Base-by-base conservation (phyloP, 1,139 yeast genomes). In the Martiniozyma asiatica region DNA sequence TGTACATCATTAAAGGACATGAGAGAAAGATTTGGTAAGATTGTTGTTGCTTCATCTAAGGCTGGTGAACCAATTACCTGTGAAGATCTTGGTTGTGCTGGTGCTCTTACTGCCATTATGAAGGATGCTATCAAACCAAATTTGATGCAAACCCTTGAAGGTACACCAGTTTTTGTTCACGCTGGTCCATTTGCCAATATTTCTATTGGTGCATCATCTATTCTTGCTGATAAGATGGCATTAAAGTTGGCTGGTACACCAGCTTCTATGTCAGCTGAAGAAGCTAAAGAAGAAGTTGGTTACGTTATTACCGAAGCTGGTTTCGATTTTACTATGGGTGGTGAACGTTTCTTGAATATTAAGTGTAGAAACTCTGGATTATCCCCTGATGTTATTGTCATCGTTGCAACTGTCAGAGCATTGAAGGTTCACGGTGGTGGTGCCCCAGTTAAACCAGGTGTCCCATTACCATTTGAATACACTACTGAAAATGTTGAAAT, bases 151-250 rank as follows among this genome's bases (percentile, higher is more conserved):
- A 84, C 97, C 32, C 69, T 89, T 45, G 98, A 89, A 61, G 98
- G 98, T 41, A 85, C 97, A 16, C 98, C 98, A 21, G 98, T 89
- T 25, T 77, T 89, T 48, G 95, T 89, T 32, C 98, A 89, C 54
- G 97, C 97, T 36, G 98, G 98, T 42, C 98, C 98, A 30, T 89
- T 89, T 55, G 98, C 98, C 45, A 89, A 89, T 58, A 89, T 89
- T 44, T 82, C 95, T 28, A 89, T 89, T 53, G 98, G 97, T 51
- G 96, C 97, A 6, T 77, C 84, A 40, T 87, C 97, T 23, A 85
- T 89, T 28, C 64, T 89, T 39, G 97, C 98, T 42, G 98, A 89
- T 59, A 81, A 81, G 58, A 76, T 89, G 68, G 97, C 96, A 5
- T 70, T 89, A 53, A 87, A 89, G 61, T 70, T 89, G 44, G 51